A percentile compares a stretch with the other conserved stretches of the same genome.
phyloP scores from a whole-genome alignment of 2,329 filamentous ascomycete genomes.

The Orbilia oligospora region DNA sequence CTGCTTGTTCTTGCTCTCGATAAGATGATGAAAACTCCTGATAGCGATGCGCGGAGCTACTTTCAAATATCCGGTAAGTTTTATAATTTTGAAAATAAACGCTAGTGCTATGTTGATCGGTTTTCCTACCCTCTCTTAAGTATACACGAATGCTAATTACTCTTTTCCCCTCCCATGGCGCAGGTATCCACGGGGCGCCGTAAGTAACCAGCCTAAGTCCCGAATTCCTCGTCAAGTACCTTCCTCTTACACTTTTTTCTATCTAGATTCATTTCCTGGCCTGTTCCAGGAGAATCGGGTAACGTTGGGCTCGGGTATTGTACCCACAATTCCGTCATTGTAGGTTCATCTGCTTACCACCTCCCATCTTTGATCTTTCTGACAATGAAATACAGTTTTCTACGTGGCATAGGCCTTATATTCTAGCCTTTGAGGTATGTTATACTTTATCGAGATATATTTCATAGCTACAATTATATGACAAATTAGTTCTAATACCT shows the following conservation, averaged over 20 bases:
- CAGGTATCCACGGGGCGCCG: conserved; percentile 57
- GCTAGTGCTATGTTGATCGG: too few relatives aligned
- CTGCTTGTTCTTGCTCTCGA: conserved; percentile 43
- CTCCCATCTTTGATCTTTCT: background rate
- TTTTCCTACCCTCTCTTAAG: background rate
- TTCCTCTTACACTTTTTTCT: background rate
- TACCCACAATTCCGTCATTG: conserved; percentile 38
- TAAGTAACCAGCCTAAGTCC: conserved; percentile 18
- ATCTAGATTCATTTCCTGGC: conserved; percentile 43
- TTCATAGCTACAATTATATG: background rate
- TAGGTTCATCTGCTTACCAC: conserved; percentile 9
- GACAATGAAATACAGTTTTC: conserved; percentile 62
- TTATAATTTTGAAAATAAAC: background rate
- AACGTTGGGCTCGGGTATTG: conserved; percentile 38
- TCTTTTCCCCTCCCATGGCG: background rate
- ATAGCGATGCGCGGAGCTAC: conserved; percentile 22
- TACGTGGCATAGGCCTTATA: conserved; percentile 65
- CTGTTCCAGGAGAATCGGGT: background rate
- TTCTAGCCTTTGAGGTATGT: conserved; percentile 64
- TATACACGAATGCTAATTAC: background rate
- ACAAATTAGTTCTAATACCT: background rate
- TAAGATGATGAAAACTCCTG: conserved; percentile 2
- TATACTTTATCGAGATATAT: background rate
- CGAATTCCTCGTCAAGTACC: background rate
- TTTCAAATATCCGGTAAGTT: conserved; percentile 38